Base-by-base conservation (phyloP, 306 rosid species). In the Purshia tridentata region DNA sequence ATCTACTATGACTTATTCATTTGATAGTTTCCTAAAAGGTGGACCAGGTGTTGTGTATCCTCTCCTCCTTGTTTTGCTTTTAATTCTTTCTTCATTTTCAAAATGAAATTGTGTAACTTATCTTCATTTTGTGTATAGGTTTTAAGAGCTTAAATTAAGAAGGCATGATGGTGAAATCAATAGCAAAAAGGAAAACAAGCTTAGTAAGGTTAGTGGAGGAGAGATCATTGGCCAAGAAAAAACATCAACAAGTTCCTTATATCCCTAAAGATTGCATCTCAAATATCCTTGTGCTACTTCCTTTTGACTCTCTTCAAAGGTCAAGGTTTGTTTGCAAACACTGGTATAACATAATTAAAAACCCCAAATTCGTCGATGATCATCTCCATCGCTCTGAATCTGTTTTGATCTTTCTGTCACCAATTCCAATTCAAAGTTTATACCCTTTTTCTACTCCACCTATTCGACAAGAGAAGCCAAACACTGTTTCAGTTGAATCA, bases 251-350 rank as follows among this genome's bases (percentile, higher is more conserved):
- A 16, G 47, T 81, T 18, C 78, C 87, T 35, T 81, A 86, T 66
- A 54, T 86, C 73, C 84, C 67, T 8, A 77, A 78, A 37, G 90
- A 83, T 48, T 83, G 84, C 52, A 53, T 83, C 65, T 76, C 86
- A 53, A 76, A 78, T n/a, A 73, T 86, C 77, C 83, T 83, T 53
- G 37, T 84, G 44, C 69, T 86, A 18, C 90, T 86, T 75, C 90
- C 90, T 56, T 67, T 76, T 50, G 78, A 71, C 23, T 63, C 86
- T 69, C 82, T 86, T 62, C 87, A 83, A 44, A 78, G 70, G 56
- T 73, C 86, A 19, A 83, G 77, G 77, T 69, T 86, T 71, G 90
- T 86, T 46, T 83, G 87, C 70, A 86, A 83, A 67, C 77, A 71
- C 10, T 86, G 90, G 87, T 78, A 69, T 59, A 65, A 77, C 18